Conservation (phyloP, 305 asterid genomes). For the Solanum hybrid region DNA sequence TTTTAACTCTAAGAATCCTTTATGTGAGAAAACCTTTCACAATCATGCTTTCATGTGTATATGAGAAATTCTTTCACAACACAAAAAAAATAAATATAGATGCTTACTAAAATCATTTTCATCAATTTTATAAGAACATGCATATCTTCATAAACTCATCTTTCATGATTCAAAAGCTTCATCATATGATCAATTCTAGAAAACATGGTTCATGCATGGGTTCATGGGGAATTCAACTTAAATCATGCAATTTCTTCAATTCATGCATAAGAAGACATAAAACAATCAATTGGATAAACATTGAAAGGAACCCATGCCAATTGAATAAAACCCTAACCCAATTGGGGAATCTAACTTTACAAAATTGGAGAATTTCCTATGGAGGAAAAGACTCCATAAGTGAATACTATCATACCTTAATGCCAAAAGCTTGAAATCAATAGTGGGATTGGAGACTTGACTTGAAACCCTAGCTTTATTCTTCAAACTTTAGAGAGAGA, state of each 20-base stretch:
- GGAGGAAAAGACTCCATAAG: not conserved
- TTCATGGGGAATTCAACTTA: not conserved
- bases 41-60: too few species aligned
- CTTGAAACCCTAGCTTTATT: not conserved
- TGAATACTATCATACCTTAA: not conserved
- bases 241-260: not conserved
- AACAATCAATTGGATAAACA: too few species aligned
- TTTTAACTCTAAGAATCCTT: too few species aligned
- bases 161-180: not conserved
- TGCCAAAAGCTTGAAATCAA: not conserved
- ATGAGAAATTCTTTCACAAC: too few species aligned
- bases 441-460: not conserved
- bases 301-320: not conserved
- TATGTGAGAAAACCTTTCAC: too few species aligned
- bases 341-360: not conserved
- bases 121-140: not conserved
- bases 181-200: not conserved
- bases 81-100: too few species aligned
- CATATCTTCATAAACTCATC: not conserved
- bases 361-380: not conserved
- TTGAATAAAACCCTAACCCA: not conserved
- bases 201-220: not conserved
- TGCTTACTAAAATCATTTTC: too few species aligned
- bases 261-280: not conserved
- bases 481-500: not conserved